A percentile compares a stretch with the other conserved stretches of the same genome.
phyloP scores from a whole-genome alignment of 208 protist genomes.

The Wallacemonas sp. region DNA sequence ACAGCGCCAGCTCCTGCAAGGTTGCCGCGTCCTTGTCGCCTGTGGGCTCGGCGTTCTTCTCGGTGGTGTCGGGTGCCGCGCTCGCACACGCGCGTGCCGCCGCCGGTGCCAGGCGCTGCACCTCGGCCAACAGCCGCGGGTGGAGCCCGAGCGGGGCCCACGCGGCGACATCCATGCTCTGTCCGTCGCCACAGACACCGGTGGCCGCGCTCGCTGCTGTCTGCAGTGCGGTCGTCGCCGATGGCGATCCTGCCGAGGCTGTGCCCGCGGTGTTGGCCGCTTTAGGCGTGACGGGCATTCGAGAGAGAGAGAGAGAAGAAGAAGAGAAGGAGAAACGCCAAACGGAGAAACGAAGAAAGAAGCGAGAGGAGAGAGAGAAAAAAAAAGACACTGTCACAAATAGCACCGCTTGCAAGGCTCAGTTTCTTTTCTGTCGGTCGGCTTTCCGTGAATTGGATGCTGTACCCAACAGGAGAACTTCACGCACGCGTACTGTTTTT shows the following conservation, averaged over 20 bases:
- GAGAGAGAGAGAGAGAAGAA: background rate
- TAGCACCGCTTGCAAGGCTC: no score
- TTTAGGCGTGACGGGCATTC: no score
- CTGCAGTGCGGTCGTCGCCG: background rate
- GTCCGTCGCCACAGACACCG: background rate
- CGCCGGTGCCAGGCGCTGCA: slow-evolving; percentile 23
- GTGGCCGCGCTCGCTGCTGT: slow-evolving; percentile 6
- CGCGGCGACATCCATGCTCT: slow-evolving; percentile 20
- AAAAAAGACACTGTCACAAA: no score
- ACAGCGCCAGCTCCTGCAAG: slow-evolving; percentile 5
- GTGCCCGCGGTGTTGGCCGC: no score
- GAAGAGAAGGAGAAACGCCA: background rate
- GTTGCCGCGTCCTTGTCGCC: background rate
- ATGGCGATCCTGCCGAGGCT: no score
- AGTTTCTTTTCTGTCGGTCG: no score
- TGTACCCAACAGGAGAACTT: no score
- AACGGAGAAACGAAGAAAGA: no score
- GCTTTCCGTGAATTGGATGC: no score
- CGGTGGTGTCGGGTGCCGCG: no score
- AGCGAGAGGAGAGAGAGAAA: no score
- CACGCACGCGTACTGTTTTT: no score
- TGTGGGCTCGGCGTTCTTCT: background rate
- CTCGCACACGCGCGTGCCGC: background rate
- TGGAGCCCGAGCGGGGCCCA: slow-evolving; percentile 42
- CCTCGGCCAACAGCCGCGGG: slow-evolving; percentile 33